phyloP scores from a whole-genome alignment of 495 filamentous ascomycete species.

The Apiosordaria backusii region DNA sequence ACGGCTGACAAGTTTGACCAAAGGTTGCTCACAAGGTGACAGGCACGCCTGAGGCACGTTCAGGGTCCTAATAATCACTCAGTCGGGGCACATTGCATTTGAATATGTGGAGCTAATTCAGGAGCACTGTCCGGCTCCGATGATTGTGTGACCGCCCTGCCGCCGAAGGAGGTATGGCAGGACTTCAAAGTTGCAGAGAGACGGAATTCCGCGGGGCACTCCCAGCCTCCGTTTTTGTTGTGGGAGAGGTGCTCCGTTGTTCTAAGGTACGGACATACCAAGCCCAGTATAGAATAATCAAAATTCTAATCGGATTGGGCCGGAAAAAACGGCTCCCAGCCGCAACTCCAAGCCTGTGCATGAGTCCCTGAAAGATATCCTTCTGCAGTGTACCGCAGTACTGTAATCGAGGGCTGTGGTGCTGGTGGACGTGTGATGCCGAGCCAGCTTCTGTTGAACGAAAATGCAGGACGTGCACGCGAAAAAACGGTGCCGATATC shows the following conservation, averaged over 20 bases:
- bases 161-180: not conserved
- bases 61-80: not conserved
- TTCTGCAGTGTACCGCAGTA: not conserved
- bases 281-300: not conserved
- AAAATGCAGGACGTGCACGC: not conserved
- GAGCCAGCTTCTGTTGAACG: not conserved
- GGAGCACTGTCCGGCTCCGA: constrained; percentile 18
- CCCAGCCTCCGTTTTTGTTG: not conserved
- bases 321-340: not conserved
- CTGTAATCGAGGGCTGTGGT: not conserved
- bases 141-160: not conserved
- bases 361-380: not conserved
- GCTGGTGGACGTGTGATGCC: not conserved
- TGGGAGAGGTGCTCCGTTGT: not conserved
- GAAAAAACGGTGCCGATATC: constrained; percentile 18
- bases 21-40: not conserved
- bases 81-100: not conserved
- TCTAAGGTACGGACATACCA: not conserved
- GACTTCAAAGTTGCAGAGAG: not conserved
- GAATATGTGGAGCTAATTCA: not conserved
- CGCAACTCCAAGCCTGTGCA: too few relatives aligned
- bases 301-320: not conserved
- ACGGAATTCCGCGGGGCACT: not conserved
- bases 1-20: not conserved
- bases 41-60: not conserved